A percentile compares a stretch with the other conserved stretches of the same genome.
These are phyloP conservation scores for Daldinia bambusicola DNA, from an alignment of 495 filamentous ascomycete species.

Conservation along the genomic window DNA sequence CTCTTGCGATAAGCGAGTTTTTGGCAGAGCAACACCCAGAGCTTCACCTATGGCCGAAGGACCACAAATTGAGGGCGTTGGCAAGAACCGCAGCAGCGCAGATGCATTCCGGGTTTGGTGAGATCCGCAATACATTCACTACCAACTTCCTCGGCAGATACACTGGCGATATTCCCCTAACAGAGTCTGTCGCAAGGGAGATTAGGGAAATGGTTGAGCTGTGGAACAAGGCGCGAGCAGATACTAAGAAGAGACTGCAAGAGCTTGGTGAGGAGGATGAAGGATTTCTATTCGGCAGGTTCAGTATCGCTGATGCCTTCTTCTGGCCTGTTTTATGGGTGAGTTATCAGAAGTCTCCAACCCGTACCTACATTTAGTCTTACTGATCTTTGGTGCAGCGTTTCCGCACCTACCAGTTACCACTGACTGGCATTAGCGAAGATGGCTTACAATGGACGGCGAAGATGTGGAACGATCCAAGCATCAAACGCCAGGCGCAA, in stretches of 20 bases:
- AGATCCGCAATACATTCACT: conserved; percentile 55
- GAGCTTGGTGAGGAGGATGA: conserved; percentile 51
- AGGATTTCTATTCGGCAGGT: conserved; percentile 54
- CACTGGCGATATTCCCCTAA: conserved; percentile 41
- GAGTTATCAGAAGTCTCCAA: conserved; percentile 15
- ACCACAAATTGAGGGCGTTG: conserved; percentile 56
- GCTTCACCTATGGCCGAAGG: conserved; percentile 58
- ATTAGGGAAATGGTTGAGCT: conserved; percentile 49
- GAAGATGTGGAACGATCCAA: conserved; percentile 61
- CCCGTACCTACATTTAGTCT: background rate
- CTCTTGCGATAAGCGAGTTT: conserved; percentile 65
- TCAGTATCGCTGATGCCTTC: conserved; percentile 56
- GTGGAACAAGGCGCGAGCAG: conserved; percentile 44
- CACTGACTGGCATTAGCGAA: conserved; percentile 49
- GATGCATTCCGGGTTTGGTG: conserved; percentile 66
- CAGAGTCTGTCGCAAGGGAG: conserved; percentile 45
- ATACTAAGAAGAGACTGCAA: conserved; percentile 40
- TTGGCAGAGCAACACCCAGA: conserved; percentile 61
- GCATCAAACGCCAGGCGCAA: conserved; percentile 45
- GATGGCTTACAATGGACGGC: conserved; percentile 58
- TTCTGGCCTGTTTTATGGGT: conserved; percentile 60
- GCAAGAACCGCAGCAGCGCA: conserved; percentile 62
- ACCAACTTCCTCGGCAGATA: conserved; percentile 60
- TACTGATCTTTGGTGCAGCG: conserved; percentile 47
- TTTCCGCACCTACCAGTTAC: conserved; percentile 58